phyloP scores from a whole-genome alignment of 495 filamentous ascomycete genomes.

The Aspergillus biplanus region DNA sequence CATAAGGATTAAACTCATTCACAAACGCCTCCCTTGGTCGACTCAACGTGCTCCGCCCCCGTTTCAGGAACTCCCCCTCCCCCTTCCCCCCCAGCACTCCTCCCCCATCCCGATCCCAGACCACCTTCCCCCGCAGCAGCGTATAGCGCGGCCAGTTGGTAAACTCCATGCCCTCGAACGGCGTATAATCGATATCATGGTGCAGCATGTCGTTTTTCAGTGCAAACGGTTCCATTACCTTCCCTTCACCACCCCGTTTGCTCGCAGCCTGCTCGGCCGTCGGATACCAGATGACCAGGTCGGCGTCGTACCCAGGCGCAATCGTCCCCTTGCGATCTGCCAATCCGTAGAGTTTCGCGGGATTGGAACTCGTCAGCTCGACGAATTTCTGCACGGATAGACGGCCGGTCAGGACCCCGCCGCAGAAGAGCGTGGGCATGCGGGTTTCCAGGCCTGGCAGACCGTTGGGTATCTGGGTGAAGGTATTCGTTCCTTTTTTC shows the following conservation, averaged over 20 bases:
- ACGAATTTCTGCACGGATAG: slow-evolving; percentile 60
- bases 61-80: slow-evolving; percentile 56
- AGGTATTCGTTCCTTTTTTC: slow-evolving; percentile 36
- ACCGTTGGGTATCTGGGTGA: slow-evolving; percentile 57
- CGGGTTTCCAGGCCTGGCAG: slow-evolving; percentile 64
- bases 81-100: slow-evolving; percentile 52
- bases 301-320: slow-evolving; percentile 56
- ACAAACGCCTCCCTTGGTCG: slow-evolving; percentile 21
- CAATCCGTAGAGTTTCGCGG: slow-evolving; percentile 65
- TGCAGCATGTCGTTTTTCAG: slow-evolving; percentile 58
- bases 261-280: slow-evolving; percentile 22
- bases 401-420: slow-evolving; percentile 37
- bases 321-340: slow-evolving; percentile 59
- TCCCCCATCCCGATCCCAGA: slow-evolving; percentile 57
- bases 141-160: slow-evolving; percentile 66
- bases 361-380: slow-evolving; percentile 58
- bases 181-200: slow-evolving; percentile 64
- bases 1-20: slow-evolving; percentile 22
- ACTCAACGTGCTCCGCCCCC: slow-evolving; percentile 20
- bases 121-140: slow-evolving; percentile 58
- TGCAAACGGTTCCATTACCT: slow-evolving; percentile 37
- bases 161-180: slow-evolving; percentile 59
- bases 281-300: slow-evolving; percentile 50
- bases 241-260: not conserved
- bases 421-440: slow-evolving; percentile 49